These are phyloP conservation scores for Podaxis mareebaensis DNA, from an alignment of 768 basidiomycete genomes.

Conservation along the genomic window DNA sequence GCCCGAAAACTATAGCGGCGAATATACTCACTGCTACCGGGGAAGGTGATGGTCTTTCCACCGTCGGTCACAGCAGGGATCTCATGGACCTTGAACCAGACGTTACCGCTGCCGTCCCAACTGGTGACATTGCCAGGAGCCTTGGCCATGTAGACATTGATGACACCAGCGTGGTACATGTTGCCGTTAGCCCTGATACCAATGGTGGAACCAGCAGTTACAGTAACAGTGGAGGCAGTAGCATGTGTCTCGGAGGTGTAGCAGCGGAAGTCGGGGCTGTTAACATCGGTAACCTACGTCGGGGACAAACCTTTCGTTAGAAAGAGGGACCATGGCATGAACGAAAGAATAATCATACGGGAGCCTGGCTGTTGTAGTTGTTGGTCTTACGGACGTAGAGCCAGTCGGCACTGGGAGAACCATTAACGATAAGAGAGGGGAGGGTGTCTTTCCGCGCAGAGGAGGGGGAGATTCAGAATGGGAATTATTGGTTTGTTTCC, in stretches of 20 bases:
- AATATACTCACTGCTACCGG: conserved; percentile 30
- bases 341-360: conserved; percentile 25
- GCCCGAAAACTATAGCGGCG: not conserved
- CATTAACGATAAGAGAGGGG: conserved; percentile 41
- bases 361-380: conserved; percentile 42
- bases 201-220: conserved; percentile 44
- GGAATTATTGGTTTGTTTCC: not conserved
- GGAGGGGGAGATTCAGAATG: not conserved
- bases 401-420: conserved; percentile 39
- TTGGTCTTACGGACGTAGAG: conserved; percentile 44
- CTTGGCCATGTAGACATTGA: conserved; percentile 46
- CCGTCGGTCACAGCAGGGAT: conserved; percentile 42
- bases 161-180: conserved; percentile 51
- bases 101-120: conserved; percentile 41
- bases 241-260: conserved; percentile 41
- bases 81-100: conserved; percentile 49
- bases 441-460: conserved; percentile 22
- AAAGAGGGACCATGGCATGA: not conserved
- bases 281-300: conserved; percentile 44
- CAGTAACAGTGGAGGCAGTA: conserved; percentile 42
- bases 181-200: conserved; percentile 42
- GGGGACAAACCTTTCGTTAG: not conserved
- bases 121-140: conserved; percentile 41
- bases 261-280: conserved; percentile 47
- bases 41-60: conserved; percentile 38